Base-by-base conservation (phyloP, 2,329 filamentous ascomycete genomes). In the Colletotrichum sp. region DNA sequence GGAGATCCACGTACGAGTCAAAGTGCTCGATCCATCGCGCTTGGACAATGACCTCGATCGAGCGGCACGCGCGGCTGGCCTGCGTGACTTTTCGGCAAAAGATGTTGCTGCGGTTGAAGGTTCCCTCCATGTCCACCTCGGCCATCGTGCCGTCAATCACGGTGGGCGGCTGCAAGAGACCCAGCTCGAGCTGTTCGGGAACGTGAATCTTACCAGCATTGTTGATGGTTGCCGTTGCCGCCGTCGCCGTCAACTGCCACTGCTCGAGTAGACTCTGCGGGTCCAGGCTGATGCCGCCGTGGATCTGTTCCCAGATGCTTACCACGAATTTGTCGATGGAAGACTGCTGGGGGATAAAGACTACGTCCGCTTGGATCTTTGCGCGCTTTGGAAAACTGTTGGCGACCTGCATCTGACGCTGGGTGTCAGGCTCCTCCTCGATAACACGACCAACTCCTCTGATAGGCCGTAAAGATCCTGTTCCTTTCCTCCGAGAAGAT, bases 11-110 rank as follows among this genome's bases (percentile, higher is more conserved):
- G 72, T 90, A 87, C 4, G 88, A 85, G 71, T 90, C 87, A 77
- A 90, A 91, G 39, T 88, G 87, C 78, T 91, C 88, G 4, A 90
- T 84, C 90, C 90, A 92, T 34, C 88, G 87, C 6, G 90, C 89
- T 78, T 91, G 90, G 3, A 91, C 88, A 28, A 91, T 89, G 73
- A 91, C 89, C 79, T 91, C 90, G n/a, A 91, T 83, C 1, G 89
- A 89, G n/a, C 90, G 84, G 70, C 87, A 90, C 2, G 89, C 88
- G 16, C 89, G 86, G 78, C 88, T 89, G n/a, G 88, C 82, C 73
- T 84, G 82, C 16, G 82, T 83, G 1, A 83, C 79, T 77, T 78
- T 85, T 15, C 81, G 79, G 76, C 82, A 83, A 71, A 84, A 80
- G 9, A 80, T 72, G 66, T 82, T 84, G 52, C 80, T 82, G 64